phyloP scores from a whole-genome alignment of 2,329 filamentous ascomycete species.

The Verticillium dahliae region DNA sequence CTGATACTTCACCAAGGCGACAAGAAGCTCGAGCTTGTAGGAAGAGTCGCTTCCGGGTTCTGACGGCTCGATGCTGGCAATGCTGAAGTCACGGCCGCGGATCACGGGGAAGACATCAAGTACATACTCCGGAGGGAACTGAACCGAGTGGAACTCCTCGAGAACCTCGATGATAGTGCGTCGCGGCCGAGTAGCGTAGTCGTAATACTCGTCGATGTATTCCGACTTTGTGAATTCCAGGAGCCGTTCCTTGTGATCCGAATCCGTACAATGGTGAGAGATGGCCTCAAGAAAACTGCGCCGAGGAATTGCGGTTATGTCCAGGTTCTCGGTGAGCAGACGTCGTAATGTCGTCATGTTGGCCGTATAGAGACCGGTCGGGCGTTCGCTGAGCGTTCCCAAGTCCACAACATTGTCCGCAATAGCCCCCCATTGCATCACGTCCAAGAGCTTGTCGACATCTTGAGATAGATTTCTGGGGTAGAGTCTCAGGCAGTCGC shows the following conservation, averaged over 20 bases:
- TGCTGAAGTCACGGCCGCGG: conserved; percentile 88
- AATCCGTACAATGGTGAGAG: conserved; percentile 65
- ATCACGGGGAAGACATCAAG: conserved; percentile 73
- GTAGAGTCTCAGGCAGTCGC: conserved; percentile 74
- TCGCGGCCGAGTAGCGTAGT: conserved; percentile 87
- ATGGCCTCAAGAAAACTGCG: conserved; percentile 79
- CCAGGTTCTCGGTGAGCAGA: conserved; percentile 75
- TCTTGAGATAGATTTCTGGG: conserved; percentile 83
- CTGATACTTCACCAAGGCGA: conserved; percentile 86
- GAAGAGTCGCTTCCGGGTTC: conserved; percentile 14
- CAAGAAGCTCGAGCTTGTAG: conserved; percentile 61
- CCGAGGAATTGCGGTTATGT: conserved; percentile 83
- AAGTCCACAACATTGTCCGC: conserved; percentile 48
- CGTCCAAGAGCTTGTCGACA: conserved; percentile 67
- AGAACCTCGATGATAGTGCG: conserved; percentile 89
- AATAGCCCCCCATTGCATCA: conserved; percentile 71
- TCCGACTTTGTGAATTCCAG: conserved; percentile 75
- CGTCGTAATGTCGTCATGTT: conserved; percentile 58
- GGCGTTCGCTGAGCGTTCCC: neutral
- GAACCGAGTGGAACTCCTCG: conserved; percentile 80
- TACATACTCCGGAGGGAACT: conserved; percentile 68
- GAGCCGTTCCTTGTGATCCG: conserved; percentile 72
- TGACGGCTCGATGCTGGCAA: conserved; percentile 63
- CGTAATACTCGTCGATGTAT: conserved; percentile 85
- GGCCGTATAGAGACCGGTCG: conserved; percentile 28